Evolutionary conservation across 441 rosid species (phyloP), one percentile per base, ranked within the genome.

Genomic region (Eutrema salsugineum): DNA sequence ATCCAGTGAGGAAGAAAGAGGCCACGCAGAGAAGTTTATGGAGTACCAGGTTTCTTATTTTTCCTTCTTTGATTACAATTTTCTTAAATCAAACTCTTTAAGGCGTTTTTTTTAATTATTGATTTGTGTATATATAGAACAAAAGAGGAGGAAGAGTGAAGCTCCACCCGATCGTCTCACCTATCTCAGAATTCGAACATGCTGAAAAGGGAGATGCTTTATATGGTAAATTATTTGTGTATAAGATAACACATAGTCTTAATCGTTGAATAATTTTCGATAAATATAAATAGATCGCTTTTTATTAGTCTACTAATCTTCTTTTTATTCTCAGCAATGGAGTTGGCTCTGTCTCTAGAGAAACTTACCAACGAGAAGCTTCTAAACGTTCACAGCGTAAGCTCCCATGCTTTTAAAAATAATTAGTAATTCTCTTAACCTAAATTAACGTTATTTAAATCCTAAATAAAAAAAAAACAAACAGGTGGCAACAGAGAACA

Each of bases 201-300:
- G 87, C 38, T 11, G 99, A 95, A 77, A 95, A 95, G 78, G 99
- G 99, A 63, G 99, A 95, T 80, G 97, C 99, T 0, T 75, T 95
- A 63, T 87, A 89, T 71, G 99, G 99, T 95, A 79, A 61, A 78
- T 47, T 12, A 9, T 15, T 11, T 11, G n/a, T n/a, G n/a, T n/a
- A n/a, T n/a, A n/a, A n/a, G n/a, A 28, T 28, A 27, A 20, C 22
- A 19, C 19, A 51, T 38, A 1, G 10, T 35, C 57, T 55, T 20
- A 22, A 11, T 63, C 12, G 19, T 55, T 6, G n/a, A n/a, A n/a
- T n/a, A n/a, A n/a, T 16, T 9, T 1, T 27, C 6, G 9, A 4
- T 14, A 3, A 2, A 28, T 2, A 22, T 24, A 6, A 24, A 47
- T 11, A 19, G 6, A 56, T n/a, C n/a, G 14, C 15, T 59, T 33